phyloP scores from a whole-genome alignment of 2,329 filamentous ascomycete genomes.

The Claviceps sorghi region DNA sequence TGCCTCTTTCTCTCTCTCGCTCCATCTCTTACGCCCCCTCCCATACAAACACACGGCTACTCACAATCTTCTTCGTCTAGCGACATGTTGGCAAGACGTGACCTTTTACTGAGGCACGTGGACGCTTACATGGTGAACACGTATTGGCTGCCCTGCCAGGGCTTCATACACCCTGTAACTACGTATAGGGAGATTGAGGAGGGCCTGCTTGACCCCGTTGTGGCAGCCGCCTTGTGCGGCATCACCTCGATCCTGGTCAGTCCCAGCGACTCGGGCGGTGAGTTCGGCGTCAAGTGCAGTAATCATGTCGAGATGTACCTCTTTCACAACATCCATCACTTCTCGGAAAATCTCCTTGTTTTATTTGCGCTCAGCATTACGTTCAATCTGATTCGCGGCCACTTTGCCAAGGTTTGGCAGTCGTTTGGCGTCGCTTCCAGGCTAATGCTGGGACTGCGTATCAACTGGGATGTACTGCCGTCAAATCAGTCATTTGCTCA shows the following conservation, averaged over 20 bases:
- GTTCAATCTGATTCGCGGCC: conserved; percentile 22
- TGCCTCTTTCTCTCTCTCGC: too few species aligned
- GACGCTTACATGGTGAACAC: conserved; percentile 25
- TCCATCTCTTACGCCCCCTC: too few species aligned
- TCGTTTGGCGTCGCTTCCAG: conserved; percentile 22
- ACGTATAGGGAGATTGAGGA: conserved; percentile 23
- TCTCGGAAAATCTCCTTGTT: conserved; percentile 19
- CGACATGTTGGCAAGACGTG: conserved; percentile 19
- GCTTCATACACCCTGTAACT: conserved; percentile 22
- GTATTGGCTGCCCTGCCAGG: conserved; percentile 24
- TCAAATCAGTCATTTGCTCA: conserved; percentile 18
- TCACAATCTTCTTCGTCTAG: conserved; percentile 8
- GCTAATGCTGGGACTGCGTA: conserved; percentile 23
- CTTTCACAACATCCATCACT: conserved; percentile 24
- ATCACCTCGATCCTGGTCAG: conserved; percentile 23
- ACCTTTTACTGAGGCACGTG: conserved; percentile 22
- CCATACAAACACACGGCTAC: not conserved
- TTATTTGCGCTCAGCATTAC: conserved; percentile 22
- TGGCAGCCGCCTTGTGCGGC: conserved; percentile 25
- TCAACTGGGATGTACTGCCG: conserved; percentile 24
- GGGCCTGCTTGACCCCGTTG: conserved; percentile 19
- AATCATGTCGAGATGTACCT: conserved; percentile 25
- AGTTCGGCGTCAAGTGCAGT: conserved; percentile 23
- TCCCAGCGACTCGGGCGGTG: conserved; percentile 17
- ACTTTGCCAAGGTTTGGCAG: conserved; percentile 26